Percentiles rank a stretch among this genome's conserved stretches.
Conservation (phyloP, 164 flowering plant species). For the Nymphaea thermarum region DNA sequence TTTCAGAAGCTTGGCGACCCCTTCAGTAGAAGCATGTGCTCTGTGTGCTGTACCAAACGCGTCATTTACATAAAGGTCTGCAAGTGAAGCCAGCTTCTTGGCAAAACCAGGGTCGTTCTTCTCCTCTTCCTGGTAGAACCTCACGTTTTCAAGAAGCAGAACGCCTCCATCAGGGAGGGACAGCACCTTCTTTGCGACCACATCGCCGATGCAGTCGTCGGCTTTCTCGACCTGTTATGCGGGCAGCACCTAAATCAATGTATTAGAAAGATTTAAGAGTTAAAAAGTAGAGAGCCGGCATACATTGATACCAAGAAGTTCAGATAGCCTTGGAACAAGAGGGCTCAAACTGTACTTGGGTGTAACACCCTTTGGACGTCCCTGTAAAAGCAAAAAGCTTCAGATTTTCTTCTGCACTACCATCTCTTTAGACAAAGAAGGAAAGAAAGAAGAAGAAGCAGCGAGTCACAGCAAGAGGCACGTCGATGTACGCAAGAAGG, state of each 20-base stretch:
- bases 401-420: too few species aligned
- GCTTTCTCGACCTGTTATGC: constrained; percentile 55
- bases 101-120: constrained; percentile 80
- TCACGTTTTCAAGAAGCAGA: constrained; percentile 79
- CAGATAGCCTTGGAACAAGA: constrained; percentile 70
- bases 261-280: too few species aligned
- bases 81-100: constrained; percentile 73
- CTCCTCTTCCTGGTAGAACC: constrained; percentile 85
- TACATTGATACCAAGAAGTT: constrained; percentile 63
- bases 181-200: constrained; percentile 64
- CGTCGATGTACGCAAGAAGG: too few species aligned
- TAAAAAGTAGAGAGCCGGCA: background rate
- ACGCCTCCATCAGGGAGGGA: constrained; percentile 78
- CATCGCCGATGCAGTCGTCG: constrained; percentile 79
- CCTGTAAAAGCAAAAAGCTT: too few species aligned
- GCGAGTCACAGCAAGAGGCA: too few species aligned
- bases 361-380: constrained; percentile 19
- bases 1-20: constrained; percentile 68
- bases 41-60: constrained; percentile 89
- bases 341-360: constrained; percentile 73
- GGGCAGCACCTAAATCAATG: too few species aligned
- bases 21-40: constrained; percentile 88
- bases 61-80: constrained; percentile 80
- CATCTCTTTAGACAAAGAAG: too few species aligned
- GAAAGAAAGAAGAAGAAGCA: too few species aligned